Conservation (phyloP, 495 filamentous ascomycete species). For the Penicillium manginii region DNA sequence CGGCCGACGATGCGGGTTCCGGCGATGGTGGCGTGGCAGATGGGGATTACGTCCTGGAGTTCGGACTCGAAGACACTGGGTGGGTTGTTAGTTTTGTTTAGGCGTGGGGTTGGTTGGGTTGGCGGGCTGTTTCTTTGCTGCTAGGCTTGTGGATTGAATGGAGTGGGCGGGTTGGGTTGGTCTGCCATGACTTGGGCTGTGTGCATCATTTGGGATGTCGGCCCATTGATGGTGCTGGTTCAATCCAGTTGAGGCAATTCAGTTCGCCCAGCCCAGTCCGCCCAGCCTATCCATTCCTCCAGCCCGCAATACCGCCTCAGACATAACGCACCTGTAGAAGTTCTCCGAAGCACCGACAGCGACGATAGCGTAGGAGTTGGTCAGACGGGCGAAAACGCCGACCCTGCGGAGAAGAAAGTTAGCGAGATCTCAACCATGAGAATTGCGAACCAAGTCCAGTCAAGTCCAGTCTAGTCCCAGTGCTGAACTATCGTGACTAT, state of each 20-base stretch:
- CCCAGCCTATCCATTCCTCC: too few relatives aligned
- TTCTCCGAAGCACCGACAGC: constrained; percentile 95
- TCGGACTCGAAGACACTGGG: constrained; percentile 88
- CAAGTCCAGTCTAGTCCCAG: too few relatives aligned
- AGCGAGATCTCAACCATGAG: too few relatives aligned
- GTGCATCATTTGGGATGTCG: too few relatives aligned
- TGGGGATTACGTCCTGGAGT: constrained; percentile 95
- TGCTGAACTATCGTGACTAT: too few relatives aligned
- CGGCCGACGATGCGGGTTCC: constrained; percentile 94
- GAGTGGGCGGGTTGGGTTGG: neutral
- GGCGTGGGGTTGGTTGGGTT: constrained; percentile 1
- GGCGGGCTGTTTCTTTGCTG: neutral
- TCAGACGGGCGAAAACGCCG: constrained; percentile 93
- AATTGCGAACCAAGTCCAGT: too few relatives aligned
- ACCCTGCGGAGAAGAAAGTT: constrained; percentile 59
- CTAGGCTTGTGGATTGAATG: too few relatives aligned
- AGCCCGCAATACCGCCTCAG: neutral
- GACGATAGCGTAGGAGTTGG: constrained; percentile 92
- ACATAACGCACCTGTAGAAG: constrained; percentile 84
- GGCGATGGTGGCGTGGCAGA: constrained; percentile 96
- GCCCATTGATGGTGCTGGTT: too few relatives aligned
- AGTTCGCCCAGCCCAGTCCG: too few relatives aligned
- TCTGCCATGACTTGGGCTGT: neutral
- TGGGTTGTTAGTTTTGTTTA: constrained; percentile 1
- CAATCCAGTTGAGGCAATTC: too few relatives aligned